Evolutionary conservation across 202 grass and related monocot species (phyloP).

Genomic region (Musa balbisiana): DNA sequence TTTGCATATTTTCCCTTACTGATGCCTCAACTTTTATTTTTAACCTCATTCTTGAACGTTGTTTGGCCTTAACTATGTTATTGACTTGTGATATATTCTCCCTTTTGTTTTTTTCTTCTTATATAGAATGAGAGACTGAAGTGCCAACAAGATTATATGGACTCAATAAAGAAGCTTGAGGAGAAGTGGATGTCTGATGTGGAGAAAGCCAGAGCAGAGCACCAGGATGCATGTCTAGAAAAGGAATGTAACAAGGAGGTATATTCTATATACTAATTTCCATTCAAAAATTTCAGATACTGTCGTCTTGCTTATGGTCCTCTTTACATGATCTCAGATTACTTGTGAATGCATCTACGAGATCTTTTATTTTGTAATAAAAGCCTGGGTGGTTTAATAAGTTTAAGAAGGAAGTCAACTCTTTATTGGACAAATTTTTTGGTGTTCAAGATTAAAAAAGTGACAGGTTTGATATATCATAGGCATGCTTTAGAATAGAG

Average conservation of each 20-base stretch:
- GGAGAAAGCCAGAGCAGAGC: conserved; percentile 31
- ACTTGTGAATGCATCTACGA: neutral
- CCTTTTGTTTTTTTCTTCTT: conserved; percentile 15
- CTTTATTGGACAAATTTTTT: neutral
- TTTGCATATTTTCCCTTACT: no score
- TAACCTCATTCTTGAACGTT: neutral
- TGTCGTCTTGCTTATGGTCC: neutral
- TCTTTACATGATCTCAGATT: neutral
- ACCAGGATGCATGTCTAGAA: conserved; percentile 14
- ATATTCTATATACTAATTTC: neutral
- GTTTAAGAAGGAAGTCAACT: neutral
- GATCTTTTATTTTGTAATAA: no score
- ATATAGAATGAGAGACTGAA: conserved; percentile 77
- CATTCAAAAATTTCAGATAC: neutral
- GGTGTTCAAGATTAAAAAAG: no score
- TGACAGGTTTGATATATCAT: no score
- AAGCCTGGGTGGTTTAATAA: no score
- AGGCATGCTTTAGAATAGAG: no score
- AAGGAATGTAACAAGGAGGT: conserved; percentile 19
- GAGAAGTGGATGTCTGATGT: conserved; percentile 83
- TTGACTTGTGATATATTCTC: conserved; percentile 10
- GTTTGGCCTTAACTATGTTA: neutral
- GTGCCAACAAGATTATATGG: conserved; percentile 88
- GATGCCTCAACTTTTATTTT: neutral
- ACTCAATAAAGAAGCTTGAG: conserved; percentile 87